These are phyloP conservation scores for Umbelopsis vinacea DNA, from an alignment of 192 early-diverging fungal species.

Conservation along the genomic window DNA sequence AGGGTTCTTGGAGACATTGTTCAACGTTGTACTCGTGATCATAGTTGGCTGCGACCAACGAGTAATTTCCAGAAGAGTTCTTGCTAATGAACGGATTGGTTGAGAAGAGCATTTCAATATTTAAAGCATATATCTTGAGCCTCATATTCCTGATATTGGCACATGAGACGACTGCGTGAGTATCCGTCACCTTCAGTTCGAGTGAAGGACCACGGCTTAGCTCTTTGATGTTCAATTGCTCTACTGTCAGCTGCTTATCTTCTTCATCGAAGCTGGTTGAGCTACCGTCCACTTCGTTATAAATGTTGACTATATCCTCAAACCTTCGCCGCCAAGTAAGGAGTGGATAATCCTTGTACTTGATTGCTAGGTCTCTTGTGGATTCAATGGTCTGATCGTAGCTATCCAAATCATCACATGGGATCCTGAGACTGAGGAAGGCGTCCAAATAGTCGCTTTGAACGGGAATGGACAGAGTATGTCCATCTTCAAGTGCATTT, in stretches of 20 bases:
- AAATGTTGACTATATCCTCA: slow-evolving; percentile 40
- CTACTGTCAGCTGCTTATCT: background rate
- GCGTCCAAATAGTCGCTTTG: slow-evolving; percentile 52
- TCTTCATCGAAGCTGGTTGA: background rate
- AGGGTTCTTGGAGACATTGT: background rate
- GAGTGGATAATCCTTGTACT: slow-evolving; percentile 45
- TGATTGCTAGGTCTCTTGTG: slow-evolving; percentile 28
- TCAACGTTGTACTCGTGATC: slow-evolving; percentile 25
- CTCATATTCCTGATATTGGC: slow-evolving; percentile 38
- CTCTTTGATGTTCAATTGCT: slow-evolving; percentile 6
- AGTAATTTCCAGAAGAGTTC: slow-evolving; percentile 25
- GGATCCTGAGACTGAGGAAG: slow-evolving; percentile 49
- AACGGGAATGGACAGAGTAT: slow-evolving; percentile 29
- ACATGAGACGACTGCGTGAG: slow-evolving; percentile 40
- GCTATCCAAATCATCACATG: slow-evolving; percentile 22
- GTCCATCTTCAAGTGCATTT: background rate
- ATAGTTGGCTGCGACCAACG: slow-evolving; percentile 49
- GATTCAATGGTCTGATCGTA: slow-evolving; percentile 23
- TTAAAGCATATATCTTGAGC: slow-evolving; percentile 49
- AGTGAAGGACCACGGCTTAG: slow-evolving; percentile 39
- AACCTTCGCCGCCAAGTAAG: slow-evolving; percentile 48
- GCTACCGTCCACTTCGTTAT: slow-evolving; percentile 35
- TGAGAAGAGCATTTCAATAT: slow-evolving; percentile 57
- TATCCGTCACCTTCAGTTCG: slow-evolving; percentile 45
- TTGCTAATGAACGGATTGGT: slow-evolving; percentile 42